These are phyloP conservation scores for Plasmodium vinckei DNA, from an alignment of 169 alveolate species.

Conservation along the genomic window DNA sequence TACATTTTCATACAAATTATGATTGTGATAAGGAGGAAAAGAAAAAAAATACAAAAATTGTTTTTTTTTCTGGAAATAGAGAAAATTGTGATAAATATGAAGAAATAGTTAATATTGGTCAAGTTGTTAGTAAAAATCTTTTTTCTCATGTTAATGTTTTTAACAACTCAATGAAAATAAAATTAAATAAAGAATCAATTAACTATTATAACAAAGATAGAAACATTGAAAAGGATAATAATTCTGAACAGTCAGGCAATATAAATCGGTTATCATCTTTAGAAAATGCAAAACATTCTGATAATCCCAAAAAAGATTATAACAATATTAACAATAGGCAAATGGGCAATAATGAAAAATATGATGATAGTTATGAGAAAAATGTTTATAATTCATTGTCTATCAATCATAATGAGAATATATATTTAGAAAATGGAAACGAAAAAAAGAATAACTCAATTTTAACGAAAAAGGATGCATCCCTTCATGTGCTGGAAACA, in stretches of 20 bases:
- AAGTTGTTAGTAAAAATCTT: conserved; percentile 21
- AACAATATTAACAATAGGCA: too few species aligned
- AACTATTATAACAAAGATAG: neutral
- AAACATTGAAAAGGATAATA: neutral
- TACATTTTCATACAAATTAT: neutral
- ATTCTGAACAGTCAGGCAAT: neutral
- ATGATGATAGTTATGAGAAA: too few species aligned
- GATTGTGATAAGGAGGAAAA: neutral
- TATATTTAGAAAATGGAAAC: too few species aligned
- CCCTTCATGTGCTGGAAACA: neutral
- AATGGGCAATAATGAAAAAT: too few species aligned
- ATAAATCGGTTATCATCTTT: too few species aligned
- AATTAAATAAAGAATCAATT: neutral
- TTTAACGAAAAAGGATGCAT: neutral
- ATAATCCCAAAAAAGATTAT: too few species aligned
- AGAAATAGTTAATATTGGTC: conserved; percentile 47
- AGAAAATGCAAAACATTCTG: too few species aligned
- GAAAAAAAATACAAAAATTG: neutral
- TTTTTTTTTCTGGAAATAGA: conserved; percentile 1
- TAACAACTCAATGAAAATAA: neutral
- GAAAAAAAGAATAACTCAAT: too few species aligned
- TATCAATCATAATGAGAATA: too few species aligned
- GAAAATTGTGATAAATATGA: conserved; percentile 8
- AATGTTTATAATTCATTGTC: too few species aligned
- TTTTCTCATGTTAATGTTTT: conserved; percentile 20